These are phyloP conservation scores for Chara braunii DNA, from an alignment of 139 green algal genomes.

Conservation along the genomic window DNA sequence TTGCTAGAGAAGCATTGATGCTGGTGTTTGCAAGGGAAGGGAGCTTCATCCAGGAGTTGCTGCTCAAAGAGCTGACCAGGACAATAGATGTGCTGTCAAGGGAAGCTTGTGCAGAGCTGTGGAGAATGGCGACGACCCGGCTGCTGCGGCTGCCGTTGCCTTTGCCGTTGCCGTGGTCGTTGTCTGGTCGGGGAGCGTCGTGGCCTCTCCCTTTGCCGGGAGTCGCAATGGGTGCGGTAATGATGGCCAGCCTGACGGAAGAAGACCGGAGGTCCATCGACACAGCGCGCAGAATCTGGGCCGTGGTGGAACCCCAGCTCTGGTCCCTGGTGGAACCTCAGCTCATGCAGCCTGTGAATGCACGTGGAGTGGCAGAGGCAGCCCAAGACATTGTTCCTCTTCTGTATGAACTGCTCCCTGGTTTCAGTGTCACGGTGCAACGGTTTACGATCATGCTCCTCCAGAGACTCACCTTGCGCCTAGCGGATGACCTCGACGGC, in stretches of 20 bases:
- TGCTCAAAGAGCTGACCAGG: conserved; percentile 34
- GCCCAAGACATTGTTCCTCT: conserved; percentile 1
- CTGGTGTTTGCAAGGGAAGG: conserved; percentile 28
- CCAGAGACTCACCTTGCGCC: conserved; percentile 18
- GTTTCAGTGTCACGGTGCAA: neutral
- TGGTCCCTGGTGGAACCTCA: neutral
- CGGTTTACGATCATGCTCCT: conserved; percentile 31
- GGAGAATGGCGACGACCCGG: conserved; percentile 5
- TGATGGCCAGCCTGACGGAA: conserved; percentile 15
- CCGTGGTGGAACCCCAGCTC: conserved; percentile 24
- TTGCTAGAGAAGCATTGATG: conserved; percentile 8
- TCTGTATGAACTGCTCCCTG: conserved; percentile 9
- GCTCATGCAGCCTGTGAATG: neutral
- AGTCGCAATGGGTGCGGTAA: neutral
- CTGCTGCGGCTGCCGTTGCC: conserved; percentile 9
- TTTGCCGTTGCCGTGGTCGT: conserved; percentile 1
- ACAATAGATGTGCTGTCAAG: conserved; percentile 29
- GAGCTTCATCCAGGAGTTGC: conserved; percentile 40
- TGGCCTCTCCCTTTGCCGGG: conserved; percentile 4
- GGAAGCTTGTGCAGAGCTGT: conserved; percentile 21
- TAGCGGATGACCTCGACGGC: conserved; percentile 30
- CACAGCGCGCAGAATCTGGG: conserved; percentile 20
- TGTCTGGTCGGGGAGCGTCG: neutral
- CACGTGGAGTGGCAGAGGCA: neutral
- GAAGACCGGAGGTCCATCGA: conserved; percentile 23